phyloP scores from a whole-genome alignment of 176 grass and related monocot genomes.

The Oryza officinalis region DNA sequence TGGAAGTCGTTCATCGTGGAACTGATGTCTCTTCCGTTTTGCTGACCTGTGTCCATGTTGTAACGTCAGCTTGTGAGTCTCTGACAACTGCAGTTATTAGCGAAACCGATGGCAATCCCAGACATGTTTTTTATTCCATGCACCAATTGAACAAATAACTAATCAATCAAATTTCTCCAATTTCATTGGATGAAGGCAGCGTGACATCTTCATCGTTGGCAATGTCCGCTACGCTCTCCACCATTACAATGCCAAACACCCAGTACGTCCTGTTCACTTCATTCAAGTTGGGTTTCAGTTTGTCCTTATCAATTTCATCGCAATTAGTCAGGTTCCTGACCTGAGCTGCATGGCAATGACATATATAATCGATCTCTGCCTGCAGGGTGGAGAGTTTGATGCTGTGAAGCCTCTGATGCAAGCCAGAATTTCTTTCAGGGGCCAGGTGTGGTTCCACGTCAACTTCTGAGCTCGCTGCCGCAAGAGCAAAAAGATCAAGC shows the following conservation, averaged over 20 bases:
- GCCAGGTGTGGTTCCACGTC: slow-evolving; percentile 17
- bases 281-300: not conserved
- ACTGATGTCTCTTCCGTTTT: not conserved
- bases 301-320: too few relatives aligned
- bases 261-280: slow-evolving; percentile 9
- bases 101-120: not conserved
- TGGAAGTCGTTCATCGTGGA: not conserved
- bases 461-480: slow-evolving; percentile 45
- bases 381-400: slow-evolving; percentile 34
- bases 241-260: slow-evolving; percentile 32
- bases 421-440: not conserved
- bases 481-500: slow-evolving; percentile 25
- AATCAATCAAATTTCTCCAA: not conserved
- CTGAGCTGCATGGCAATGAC: not conserved
- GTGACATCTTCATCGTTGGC: not conserved
- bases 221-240: not conserved
- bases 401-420: slow-evolving; percentile 27
- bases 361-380: not conserved
- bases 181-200: slow-evolving; percentile 10
- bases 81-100: slow-evolving; percentile 1
- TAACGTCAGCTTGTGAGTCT: not conserved
- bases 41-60: not conserved
- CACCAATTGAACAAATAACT: not conserved
- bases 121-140: not conserved
- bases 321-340: not conserved